Percentiles rank a stretch among this genome's conserved stretches.
phyloP scores from a whole-genome alignment of 1,139 yeast species.

The Blastobotrys aristatus region DNA sequence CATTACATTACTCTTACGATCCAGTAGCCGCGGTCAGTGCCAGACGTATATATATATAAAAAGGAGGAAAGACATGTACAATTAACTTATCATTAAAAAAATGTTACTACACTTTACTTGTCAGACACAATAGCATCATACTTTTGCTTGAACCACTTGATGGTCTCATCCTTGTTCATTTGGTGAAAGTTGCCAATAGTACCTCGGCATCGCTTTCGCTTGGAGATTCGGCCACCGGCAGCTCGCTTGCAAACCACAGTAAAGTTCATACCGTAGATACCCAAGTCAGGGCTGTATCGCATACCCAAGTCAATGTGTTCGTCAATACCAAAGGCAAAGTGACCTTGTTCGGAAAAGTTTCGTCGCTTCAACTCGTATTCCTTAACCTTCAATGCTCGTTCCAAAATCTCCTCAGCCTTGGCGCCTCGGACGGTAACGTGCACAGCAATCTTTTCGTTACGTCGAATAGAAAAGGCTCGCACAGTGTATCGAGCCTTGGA shows the following conservation, averaged over 20 bases:
- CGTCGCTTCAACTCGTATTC: slow-evolving; percentile 93
- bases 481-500: slow-evolving; percentile 99
- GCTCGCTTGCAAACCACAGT: slow-evolving; percentile 99
- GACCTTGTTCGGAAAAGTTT: slow-evolving; percentile 98
- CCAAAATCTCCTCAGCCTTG: slow-evolving; percentile 98
- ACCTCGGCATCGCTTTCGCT: slow-evolving; percentile 96
- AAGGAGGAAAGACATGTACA: no score
- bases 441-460: slow-evolving; percentile 99
- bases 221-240: slow-evolving; percentile 98
- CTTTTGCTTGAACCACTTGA: slow-evolving; percentile 99
- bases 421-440: slow-evolving; percentile 99
- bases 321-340: slow-evolving; percentile 99
- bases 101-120: slow-evolving; percentile 6
- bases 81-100: slow-evolving; percentile 5
- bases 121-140: slow-evolving; percentile 91
- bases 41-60: no score
- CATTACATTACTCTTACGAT: no score
- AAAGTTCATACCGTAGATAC: slow-evolving; percentile 99
- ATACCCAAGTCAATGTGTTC: slow-evolving; percentile 99
- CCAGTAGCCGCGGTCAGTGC: no score
- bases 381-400: slow-evolving; percentile 99
- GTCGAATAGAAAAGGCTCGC: slow-evolving; percentile 99
- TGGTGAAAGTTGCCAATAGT: slow-evolving; percentile 90
- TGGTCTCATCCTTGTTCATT: slow-evolving; percentile 89
- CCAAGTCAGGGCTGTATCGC: slow-evolving; percentile 99